phyloP scores from a whole-genome alignment of 2,329 filamentous ascomycete species.

The Cryphonectria japonica region DNA sequence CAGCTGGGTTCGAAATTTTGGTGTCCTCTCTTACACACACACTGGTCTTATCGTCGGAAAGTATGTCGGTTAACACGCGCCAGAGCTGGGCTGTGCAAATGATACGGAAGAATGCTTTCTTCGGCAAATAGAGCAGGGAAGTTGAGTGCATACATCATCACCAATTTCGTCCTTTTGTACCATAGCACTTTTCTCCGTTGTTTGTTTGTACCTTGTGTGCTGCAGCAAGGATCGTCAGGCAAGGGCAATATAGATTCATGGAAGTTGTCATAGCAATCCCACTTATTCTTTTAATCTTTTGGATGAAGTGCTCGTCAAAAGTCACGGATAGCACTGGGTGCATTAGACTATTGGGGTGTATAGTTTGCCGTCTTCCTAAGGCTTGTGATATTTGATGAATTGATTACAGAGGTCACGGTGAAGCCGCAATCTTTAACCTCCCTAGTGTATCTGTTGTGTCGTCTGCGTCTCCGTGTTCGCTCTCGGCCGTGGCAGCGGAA shows the following conservation, averaged over 20 bases:
- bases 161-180: conserved; percentile 29
- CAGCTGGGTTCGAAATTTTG: conserved; percentile 29
- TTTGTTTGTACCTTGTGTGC: conserved; percentile 27
- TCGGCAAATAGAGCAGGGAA: conserved; percentile 28
- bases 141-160: conserved; percentile 27
- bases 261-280: conserved; percentile 27
- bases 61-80: conserved; percentile 27
- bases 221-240: conserved; percentile 25
- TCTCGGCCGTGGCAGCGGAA: background rate
- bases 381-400: background rate
- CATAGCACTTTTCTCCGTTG: conserved; percentile 29
- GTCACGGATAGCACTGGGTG: background rate
- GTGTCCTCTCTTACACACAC: conserved; percentile 28
- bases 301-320: background rate
- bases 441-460: conserved; percentile 30
- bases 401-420: conserved; percentile 14
- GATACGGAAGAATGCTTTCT: conserved; percentile 27
- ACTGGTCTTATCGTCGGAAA: conserved; percentile 29
- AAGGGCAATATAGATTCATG: conserved; percentile 29
- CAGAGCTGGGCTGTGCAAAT: conserved; percentile 27
- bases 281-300: background rate
- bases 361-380: background rate
- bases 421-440: conserved; percentile 24
- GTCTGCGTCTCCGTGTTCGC: conserved; percentile 11
- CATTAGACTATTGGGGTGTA: background rate